Evolutionary conservation across 192 early-diverging fungal genomes (phyloP).

Genomic region (Phycomyces blakesleeanus): DNA sequence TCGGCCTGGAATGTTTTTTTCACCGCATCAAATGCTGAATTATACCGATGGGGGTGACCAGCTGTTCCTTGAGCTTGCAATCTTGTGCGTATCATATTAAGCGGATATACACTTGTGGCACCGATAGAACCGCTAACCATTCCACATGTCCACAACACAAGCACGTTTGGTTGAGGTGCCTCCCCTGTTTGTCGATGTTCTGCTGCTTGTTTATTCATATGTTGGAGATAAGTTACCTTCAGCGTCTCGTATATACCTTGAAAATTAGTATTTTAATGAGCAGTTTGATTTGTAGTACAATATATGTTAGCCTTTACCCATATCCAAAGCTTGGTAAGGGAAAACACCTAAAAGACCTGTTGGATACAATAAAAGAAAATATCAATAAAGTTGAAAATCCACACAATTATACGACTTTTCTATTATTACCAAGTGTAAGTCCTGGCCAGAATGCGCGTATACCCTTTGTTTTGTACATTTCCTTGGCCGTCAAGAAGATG

Average conservation of each 20-base stretch:
- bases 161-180: conserved; percentile 39
- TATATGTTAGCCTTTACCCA: conserved; percentile 27
- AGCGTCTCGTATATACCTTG: conserved; percentile 64
- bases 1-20: conserved; percentile 59
- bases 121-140: conserved; percentile 64
- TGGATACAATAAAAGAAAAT: neutral
- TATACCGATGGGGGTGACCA: conserved; percentile 66
- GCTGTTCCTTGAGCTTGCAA: conserved; percentile 79
- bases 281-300: neutral
- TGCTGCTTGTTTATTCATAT: conserved; percentile 29
- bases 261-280: neutral
- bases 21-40: conserved; percentile 57
- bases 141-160: conserved; percentile 59
- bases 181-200: conserved; percentile 30
- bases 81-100: conserved; percentile 69
- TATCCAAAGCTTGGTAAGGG: conserved; percentile 72
- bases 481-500: conserved; percentile 47
- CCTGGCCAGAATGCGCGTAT: conserved; percentile 59
- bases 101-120: conserved; percentile 70
- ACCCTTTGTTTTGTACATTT: conserved; percentile 62
- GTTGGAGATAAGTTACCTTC: conserved; percentile 54
- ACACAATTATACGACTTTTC: neutral
- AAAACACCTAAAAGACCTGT: conserved; percentile 64
- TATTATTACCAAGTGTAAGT: conserved; percentile 22
- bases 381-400: conserved; percentile 8